Base-by-base conservation (phyloP, 768 basidiomycete species). In the Tricholoma furcatifolium region DNA sequence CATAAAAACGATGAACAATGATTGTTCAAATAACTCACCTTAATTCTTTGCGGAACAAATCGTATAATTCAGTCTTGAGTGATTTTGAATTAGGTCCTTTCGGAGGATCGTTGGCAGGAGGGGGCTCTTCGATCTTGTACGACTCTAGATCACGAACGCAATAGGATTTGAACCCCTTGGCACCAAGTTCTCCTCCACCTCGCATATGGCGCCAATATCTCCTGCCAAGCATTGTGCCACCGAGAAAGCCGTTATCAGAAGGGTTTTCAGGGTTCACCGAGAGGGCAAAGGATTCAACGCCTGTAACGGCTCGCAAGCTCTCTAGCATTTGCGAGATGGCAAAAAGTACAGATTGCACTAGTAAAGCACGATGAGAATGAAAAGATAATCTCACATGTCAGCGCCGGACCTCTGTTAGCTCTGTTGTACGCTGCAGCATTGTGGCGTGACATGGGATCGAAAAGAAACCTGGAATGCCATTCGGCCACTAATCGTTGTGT, bases 151-250 rank as follows among this genome's bases (percentile, higher is more conserved):
- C 64, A 50, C 71, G 74, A 11, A 69, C 52, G 53, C 76, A 80
- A 51, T 76, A 70, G 4, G 67, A 56, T 58, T 77, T 83, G 71
- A 87, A 85, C 3, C 76, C 68, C 52, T 73, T 76, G 32, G 80
- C 82, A 3, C 86, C 86, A 10, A 71, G 60, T 10, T 77, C 75
- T 8, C 85, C 85, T 3, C 86, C 84, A 12, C 77, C 74, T 49
- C 85, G 68, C 51, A 85, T 63, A 11, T 78, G 76, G 17, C 83
- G 71, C 84, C 85, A 88, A 57, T 84, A 88, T 53, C 86, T 84
- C 36, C 84, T 74, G 6, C 85, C 86, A 7, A 70, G 59, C 3
- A 79, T 40, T 1, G 84, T 80, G 4, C 86, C 86, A 7, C 86
- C 86, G 6, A 88, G 70, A 65, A 87, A 87, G 0, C 83, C 82